Evolutionary conservation across 495 filamentous ascomycete species (phyloP), one percentile per base, ranked within the genome.

Genomic region (Sporormia fimetaria): DNA sequence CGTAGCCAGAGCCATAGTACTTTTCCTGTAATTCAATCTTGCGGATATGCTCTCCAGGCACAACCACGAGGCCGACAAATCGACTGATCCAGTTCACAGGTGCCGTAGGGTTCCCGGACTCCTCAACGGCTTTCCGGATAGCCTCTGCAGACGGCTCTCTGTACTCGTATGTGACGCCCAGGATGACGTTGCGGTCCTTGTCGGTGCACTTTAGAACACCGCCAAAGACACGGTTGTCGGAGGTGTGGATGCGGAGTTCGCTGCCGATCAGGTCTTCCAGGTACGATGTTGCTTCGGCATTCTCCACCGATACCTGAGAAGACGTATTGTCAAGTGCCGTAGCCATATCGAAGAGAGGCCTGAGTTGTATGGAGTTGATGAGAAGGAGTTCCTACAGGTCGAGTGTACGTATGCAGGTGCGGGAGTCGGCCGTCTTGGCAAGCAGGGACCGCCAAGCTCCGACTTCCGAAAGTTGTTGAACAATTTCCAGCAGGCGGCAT

Each of bases 141-240:
- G 23, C 44, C 7, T 29, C 43, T 33, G 27, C 42, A 1, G 76
- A 69, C 0, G 81, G 83, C 21, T 68, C 68, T 3, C 88, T 83
- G 62, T 94, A 95, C 59, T 98, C 90, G 65, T 83, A 78, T 0
- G 87, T 82, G 42, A 74, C 70, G 20, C 80, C 68, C 30, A 98
- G 80, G 41, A 96, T 83, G 49, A 96, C 67, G 60, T 98, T 98
- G 34, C 71, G 70, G 29, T 82, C 79, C 81, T 81, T 76, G 65
- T 98, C 90, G 15, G 86, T 94, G 62, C 92, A 96, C 61, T 88
- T 95, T 64, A 98, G 82, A 42, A 73, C 66, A 23, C 90, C 90
- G 25, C 84, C 68, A 61, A 96, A 98, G 66, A 94, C 80, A 28
- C 90, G 82, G 18, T 66, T 70, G 58, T 96, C 90, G 3, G 78